Evolutionary conservation across 768 basidiomycete genomes (phyloP).

Genomic region (Cystoderma amianthinum): DNA sequence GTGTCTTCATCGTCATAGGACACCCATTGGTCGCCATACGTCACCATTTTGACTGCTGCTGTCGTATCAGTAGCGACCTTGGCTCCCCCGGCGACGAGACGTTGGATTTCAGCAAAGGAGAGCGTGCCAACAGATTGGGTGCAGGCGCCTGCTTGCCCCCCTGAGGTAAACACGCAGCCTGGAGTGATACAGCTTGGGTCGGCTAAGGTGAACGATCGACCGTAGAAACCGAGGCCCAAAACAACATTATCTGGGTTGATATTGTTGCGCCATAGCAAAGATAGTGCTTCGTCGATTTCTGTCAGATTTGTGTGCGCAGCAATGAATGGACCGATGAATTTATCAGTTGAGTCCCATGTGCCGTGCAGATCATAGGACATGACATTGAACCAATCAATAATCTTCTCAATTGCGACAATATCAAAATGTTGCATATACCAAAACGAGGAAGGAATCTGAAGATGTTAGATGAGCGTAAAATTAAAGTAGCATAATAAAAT

Average conservation of each 20-base stretch:
- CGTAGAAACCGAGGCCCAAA: conserved; percentile 14
- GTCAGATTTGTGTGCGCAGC: conserved; percentile 12
- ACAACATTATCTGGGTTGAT: conserved; percentile 8
- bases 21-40: conserved; percentile 11
- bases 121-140: conserved; percentile 9
- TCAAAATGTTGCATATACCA: too few species aligned
- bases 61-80: conserved; percentile 4
- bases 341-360: conserved; percentile 11
- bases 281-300: conserved; percentile 10
- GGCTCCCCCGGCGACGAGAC: conserved; percentile 4
- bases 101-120: conserved; percentile 12
- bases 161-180: conserved; percentile 9
- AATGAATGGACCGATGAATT: conserved; percentile 7
- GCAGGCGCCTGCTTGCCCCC: conserved; percentile 7
- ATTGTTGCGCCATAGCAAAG: conserved; percentile 3
- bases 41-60: conserved; percentile 9
- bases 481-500: too few species aligned
- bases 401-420: conserved; percentile 6
- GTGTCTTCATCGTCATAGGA: conserved; percentile 12
- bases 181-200: conserved; percentile 7
- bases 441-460: neutral
- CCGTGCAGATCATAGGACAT: conserved; percentile 14
- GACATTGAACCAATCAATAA: conserved; percentile 12
- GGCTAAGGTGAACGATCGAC: conserved; percentile 10
- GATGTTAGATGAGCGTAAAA: neutral